A percentile compares a stretch with the other conserved stretches of the same genome.
Evolutionary conservation across 768 basidiomycete genomes (phyloP).

Genomic region (Phylloporus rhodoxanthus): DNA sequence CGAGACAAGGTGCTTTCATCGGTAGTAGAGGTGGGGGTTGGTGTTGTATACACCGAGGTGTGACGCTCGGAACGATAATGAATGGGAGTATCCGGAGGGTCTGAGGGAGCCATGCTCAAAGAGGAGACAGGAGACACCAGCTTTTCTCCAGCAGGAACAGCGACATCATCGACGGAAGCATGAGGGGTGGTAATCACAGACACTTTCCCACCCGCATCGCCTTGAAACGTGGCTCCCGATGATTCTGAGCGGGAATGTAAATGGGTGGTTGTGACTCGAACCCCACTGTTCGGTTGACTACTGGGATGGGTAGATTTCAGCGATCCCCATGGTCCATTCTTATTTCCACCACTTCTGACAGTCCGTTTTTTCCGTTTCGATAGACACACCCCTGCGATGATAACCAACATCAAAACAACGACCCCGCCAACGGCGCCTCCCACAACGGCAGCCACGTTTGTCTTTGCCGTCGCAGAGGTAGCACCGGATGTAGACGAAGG

Average conservation of each 20-base stretch:
- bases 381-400: constrained; percentile 30
- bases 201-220: constrained; percentile 7
- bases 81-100: constrained; percentile 15
- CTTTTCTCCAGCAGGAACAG: constrained; percentile 21
- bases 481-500: constrained; percentile 12
- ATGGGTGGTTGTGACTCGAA: neutral
- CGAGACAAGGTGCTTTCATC: constrained; percentile 10
- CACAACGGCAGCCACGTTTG: constrained; percentile 41
- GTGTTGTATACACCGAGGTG: constrained; percentile 16
- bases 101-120: constrained; percentile 14
- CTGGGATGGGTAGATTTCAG: constrained; percentile 20
- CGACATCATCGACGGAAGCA: constrained; percentile 20
- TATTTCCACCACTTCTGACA: constrained; percentile 26
- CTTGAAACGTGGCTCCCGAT: constrained; percentile 13
- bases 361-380: constrained; percentile 17
- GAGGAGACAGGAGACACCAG: constrained; percentile 13
- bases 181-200: constrained; percentile 16
- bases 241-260: constrained; percentile 23
- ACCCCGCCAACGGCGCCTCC: constrained; percentile 49
- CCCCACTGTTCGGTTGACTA: constrained; percentile 5
- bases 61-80: constrained; percentile 15
- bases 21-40: constrained; percentile 1
- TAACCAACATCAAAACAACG: constrained; percentile 32
- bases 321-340: constrained; percentile 24
- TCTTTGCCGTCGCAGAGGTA: constrained; percentile 20